These are phyloP conservation scores for Mariannaea sp. DNA, from an alignment of 2,329 filamentous ascomycete species.

Conservation along the genomic window DNA sequence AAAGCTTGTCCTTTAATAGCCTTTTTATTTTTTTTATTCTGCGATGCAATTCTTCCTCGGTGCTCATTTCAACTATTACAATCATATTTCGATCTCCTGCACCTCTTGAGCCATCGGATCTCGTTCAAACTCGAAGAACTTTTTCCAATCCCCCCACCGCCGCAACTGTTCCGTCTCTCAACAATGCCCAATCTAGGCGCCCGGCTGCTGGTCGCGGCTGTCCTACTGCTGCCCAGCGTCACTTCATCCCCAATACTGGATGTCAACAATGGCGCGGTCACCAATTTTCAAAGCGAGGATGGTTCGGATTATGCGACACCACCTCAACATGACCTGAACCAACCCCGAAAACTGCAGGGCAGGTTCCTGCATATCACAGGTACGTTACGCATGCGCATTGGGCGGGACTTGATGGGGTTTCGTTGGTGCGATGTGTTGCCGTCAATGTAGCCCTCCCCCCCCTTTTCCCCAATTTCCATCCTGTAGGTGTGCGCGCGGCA, in stretches of 20 bases:
- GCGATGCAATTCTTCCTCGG: not conserved
- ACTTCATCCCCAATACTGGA: conserved; percentile 32
- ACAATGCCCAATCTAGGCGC: conserved; percentile 36
- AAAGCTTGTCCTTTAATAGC: no score
- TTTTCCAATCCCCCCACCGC: not conserved
- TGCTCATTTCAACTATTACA: not conserved
- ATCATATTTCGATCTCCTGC: not conserved
- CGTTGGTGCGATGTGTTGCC: conserved; percentile 1
- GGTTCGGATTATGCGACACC: conserved; percentile 19
- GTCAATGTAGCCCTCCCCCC: not conserved
- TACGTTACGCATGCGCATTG: conserved; percentile 46
- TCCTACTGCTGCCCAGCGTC: conserved; percentile 30
- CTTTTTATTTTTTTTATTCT: not conserved
- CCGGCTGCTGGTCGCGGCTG: conserved; percentile 39
- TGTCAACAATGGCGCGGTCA: conserved; percentile 27
- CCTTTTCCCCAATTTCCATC: not conserved
- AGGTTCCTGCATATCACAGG: conserved; percentile 89
- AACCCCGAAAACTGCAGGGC: conserved; percentile 62
- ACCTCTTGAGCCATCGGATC: not conserved
- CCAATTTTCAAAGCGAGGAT: conserved; percentile 19
- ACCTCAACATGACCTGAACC: conserved; percentile 26
- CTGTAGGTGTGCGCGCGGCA: not conserved
- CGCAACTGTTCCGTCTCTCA: conserved; percentile 1
- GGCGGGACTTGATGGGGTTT: conserved; percentile 14
- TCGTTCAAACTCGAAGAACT: not conserved